Percentiles rank a stretch among this genome's conserved stretches.
These are phyloP conservation scores for Sclerotinia subarctica DNA, from an alignment of 2,329 filamentous ascomycete species.

Conservation along the genomic window DNA sequence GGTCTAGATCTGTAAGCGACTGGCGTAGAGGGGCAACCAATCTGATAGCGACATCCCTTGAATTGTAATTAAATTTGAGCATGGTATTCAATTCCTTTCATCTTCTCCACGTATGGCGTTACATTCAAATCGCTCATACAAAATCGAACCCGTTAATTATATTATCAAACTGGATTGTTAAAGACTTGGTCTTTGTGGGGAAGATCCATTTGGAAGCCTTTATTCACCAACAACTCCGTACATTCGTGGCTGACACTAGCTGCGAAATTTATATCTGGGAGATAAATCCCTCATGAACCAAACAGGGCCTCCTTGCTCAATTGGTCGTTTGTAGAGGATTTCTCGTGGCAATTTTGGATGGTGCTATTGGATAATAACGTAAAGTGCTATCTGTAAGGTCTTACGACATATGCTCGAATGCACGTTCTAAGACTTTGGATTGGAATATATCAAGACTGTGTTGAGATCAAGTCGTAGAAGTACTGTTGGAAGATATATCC, in stretches of 20 bases:
- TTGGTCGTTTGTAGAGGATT: not conserved
- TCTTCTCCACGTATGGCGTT: not conserved
- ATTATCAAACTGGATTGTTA: not conserved
- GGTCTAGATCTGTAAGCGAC: not conserved
- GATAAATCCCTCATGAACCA: conserved; percentile 14
- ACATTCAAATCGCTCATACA: conserved; percentile 18
- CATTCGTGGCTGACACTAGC: not conserved
- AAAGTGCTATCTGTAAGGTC: not conserved
- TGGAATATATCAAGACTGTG: too few species aligned
- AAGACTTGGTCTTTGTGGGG: not conserved
- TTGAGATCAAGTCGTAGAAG: too few species aligned
- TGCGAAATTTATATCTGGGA: conserved; percentile 1
- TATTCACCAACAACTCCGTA: not conserved
- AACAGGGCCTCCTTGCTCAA: not conserved
- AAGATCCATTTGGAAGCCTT: not conserved
- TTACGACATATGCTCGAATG: not conserved
- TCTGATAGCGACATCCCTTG: not conserved
- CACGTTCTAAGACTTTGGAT: not conserved
- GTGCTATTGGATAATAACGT: not conserved
- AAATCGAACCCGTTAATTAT: not conserved
- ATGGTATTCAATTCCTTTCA: not conserved
- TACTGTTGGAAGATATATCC: too few species aligned
- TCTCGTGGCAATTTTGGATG: not conserved
- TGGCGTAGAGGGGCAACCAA: not conserved
- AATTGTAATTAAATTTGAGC: not conserved